A percentile compares a stretch with the other conserved stretches of the same genome.
Evolutionary conservation across 805 yeast species (phyloP).

Genomic region (Suhomyces emberorum): DNA sequence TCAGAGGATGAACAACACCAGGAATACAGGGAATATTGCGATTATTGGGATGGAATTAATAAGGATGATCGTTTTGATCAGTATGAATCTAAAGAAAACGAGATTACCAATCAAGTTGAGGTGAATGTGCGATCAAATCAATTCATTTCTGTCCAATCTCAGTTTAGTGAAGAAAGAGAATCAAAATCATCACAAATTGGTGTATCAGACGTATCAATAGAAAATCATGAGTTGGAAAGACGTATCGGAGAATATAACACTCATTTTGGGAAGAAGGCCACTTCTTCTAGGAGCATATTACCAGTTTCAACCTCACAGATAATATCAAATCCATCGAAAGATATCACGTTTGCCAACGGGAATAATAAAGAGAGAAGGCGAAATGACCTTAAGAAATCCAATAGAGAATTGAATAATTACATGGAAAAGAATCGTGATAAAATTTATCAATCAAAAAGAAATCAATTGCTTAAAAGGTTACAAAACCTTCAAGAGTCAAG

Average conservation of each 20-base stretch:
- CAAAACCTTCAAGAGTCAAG: slow-evolving; percentile 23
- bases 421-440: slow-evolving; percentile 14
- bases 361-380: slow-evolving; percentile 22
- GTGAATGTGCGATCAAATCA: background rate
- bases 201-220: too few relatives aligned
- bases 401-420: slow-evolving; percentile 17
- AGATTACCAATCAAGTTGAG: background rate
- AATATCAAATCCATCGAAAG: slow-evolving; percentile 7
- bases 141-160: slow-evolving; percentile 1
- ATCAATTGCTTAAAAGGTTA: slow-evolving; percentile 23
- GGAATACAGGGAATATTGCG: slow-evolving; percentile 23
- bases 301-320: slow-evolving; percentile 5
- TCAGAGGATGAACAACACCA: slow-evolving; percentile 10
- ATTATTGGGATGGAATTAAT: slow-evolving; percentile 13
- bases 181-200: too few relatives aligned
- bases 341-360: slow-evolving; percentile 15
- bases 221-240: too few relatives aligned
- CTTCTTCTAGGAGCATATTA: background rate
- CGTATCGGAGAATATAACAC: too few relatives aligned
- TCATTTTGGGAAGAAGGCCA: too few relatives aligned
- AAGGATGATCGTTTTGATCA: background rate
- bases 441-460: slow-evolving; percentile 20
- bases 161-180: slow-evolving; percentile 6
- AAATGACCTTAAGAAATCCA: slow-evolving; percentile 14
- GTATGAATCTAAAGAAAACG: background rate